Base-by-base conservation (phyloP, 2,329 filamentous ascomycete genomes). In the Hirsutella thompsonii region DNA sequence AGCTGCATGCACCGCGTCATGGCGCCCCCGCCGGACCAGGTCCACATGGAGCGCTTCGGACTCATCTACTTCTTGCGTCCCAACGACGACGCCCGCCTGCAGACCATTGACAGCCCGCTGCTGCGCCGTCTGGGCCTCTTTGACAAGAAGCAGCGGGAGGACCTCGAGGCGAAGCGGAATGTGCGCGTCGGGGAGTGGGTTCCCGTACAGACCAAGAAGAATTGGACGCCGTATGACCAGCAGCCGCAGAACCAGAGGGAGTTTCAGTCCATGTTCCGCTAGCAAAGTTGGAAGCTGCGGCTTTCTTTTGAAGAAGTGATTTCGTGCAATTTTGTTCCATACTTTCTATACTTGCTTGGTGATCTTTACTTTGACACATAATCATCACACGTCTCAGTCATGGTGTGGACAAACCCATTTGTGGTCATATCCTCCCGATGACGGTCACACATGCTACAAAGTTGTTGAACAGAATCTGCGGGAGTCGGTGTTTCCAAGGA, bases 41-140 rank as follows among this genome's bases (percentile, higher is more conserved):
- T 61, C 16, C 53, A 66, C 21, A 48, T 67, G 11, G 65, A 70
- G 41, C 60, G 70, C 0, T 56, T 70, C 3, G 70, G 72, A 0
- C 55, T 75, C 1, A 47, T 65, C n/a, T 64, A 64, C 41, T 64
- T 64, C 43, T 56, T 60, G 6, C 46, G 60, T 14, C 59, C 59
- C 1, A 59, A 61, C 33, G 57, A 62, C 16, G 49, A 47, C 23
- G 49, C 59, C 2, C 54, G 58, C 44, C 42, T 63, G 32, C 45
- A 47, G 13, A 54, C 58, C 0, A 51, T 62, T 0, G 49, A 46
- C 1, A 62, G 58, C 40, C 42, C 34, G 5, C 56, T 63, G 10
- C 48, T 62, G 5, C 46, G 56, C 44, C 47, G 56, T 3, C 47
- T 62, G 2, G 58, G 57, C 10, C 8, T 36, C 9, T 11, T 8